Evolutionary conservation across 805 yeast species (phyloP).

Genomic region (Metschnikowia lachancei): DNA sequence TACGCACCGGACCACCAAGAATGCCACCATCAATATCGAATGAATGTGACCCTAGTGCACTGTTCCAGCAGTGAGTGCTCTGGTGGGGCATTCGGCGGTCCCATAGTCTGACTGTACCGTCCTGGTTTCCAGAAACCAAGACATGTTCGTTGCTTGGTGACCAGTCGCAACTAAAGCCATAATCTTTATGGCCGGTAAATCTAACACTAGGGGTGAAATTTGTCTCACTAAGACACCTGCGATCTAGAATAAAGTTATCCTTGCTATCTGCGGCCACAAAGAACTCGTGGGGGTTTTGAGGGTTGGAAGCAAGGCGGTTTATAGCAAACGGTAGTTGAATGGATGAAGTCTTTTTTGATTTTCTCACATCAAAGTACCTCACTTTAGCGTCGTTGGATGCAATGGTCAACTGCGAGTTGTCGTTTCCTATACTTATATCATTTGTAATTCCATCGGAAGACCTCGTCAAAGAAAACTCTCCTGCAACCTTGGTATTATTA

Average conservation of each 20-base stretch:
- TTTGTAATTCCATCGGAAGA: conserved; percentile 53
- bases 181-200: conserved; percentile 51
- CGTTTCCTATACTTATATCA: conserved; percentile 39
- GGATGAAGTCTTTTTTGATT: conserved; percentile 12
- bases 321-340: conserved; percentile 45
- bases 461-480: conserved; percentile 40
- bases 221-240: conserved; percentile 23
- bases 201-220: conserved; percentile 9
- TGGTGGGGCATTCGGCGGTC: conserved; percentile 42
- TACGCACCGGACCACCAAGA: conserved; percentile 50
- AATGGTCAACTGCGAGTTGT: conserved; percentile 34
- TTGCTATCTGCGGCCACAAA: conserved; percentile 52
- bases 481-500: conserved; percentile 19
- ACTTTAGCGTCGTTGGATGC: conserved; percentile 52
- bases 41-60: conserved; percentile 30
- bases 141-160: conserved; percentile 37
- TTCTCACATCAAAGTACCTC: conserved; percentile 38
- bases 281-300: conserved; percentile 36
- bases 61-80: conserved; percentile 34
- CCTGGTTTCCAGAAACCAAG: conserved; percentile 59
- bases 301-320: conserved; percentile 47
- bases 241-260: conserved; percentile 45
- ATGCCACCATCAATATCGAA: conserved; percentile 17
- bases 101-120: conserved; percentile 53
- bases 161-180: conserved; percentile 63